A percentile compares a stretch with the other conserved stretches of the same genome.
These are phyloP conservation scores for Calonectria pteridis DNA, from an alignment of 2,329 filamentous ascomycete species.

Conservation along the genomic window DNA sequence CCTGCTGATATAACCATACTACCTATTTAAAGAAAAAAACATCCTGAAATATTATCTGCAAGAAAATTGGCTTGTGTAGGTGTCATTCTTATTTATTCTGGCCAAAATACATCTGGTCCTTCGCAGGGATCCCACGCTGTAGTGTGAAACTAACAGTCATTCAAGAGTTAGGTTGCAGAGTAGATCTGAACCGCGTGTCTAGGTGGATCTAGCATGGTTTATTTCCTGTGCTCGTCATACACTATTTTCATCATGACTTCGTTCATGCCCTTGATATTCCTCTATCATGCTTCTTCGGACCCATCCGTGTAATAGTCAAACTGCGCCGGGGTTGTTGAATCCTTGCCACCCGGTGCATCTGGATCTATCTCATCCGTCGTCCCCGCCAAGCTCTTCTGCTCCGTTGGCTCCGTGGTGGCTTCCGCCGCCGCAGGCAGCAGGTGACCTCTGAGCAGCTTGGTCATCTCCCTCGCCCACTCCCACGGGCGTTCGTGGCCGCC, in stretches of 20 bases:
- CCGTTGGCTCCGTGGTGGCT: neutral
- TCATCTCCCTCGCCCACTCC: constrained; percentile 83
- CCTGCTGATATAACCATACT: neutral
- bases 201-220: neutral
- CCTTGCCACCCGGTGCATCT: constrained; percentile 43
- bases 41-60: no score
- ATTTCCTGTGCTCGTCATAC: neutral
- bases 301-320: constrained; percentile 54
- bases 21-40: neutral
- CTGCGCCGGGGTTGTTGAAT: constrained; percentile 43
- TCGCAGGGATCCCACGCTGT: neutral
- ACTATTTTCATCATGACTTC: neutral
- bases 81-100: neutral
- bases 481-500: constrained; percentile 74
- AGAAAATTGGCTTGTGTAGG: neutral
- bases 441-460: constrained; percentile 54
- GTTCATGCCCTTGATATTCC: constrained; percentile 10
- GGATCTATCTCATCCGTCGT: constrained; percentile 39
- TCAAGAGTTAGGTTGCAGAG: neutral
- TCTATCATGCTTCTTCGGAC: constrained; percentile 32
- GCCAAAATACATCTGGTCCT: neutral
- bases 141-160: neutral
- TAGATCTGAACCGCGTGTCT: neutral
- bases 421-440: constrained; percentile 6
- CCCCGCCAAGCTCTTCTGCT: neutral